Percentiles rank a stretch among this genome's conserved stretches.
Evolutionary conservation across 371 early-diverging fungal species (phyloP).

Genomic region (Saksenaea oblongispora): DNA sequence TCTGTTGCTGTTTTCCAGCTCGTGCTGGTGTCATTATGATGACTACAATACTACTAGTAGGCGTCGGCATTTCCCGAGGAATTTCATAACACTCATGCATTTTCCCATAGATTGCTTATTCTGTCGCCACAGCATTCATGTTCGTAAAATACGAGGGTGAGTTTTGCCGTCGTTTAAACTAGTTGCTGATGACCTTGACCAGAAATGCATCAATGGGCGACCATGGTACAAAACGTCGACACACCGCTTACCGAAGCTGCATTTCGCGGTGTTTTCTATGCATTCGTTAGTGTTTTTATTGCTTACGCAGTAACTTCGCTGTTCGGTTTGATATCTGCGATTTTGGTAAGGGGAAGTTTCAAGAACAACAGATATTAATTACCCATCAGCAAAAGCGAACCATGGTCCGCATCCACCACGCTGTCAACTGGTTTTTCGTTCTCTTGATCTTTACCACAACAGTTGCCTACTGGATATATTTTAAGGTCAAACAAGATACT

Average conservation of each 20-base stretch:
- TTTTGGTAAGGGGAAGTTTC: constrained; percentile 17
- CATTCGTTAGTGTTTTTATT: constrained; percentile 20
- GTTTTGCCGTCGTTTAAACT: background rate
- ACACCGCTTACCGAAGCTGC: constrained; percentile 26
- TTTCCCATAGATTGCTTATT: constrained; percentile 11
- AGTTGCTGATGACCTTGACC: background rate
- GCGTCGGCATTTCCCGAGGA: background rate
- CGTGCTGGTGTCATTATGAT: constrained; percentile 28
- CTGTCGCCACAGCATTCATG: constrained; percentile 13
- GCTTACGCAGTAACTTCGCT: constrained; percentile 20
- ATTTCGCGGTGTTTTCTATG: constrained; percentile 25
- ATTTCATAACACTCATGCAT: background rate
- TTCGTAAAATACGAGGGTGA: constrained; percentile 21
- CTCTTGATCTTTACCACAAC: constrained; percentile 27
- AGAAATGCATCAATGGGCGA: constrained; percentile 30
- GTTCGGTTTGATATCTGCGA: constrained; percentile 19
- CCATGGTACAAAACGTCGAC: constrained; percentile 19
- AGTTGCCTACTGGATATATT: constrained; percentile 36
- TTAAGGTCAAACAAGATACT: constrained; percentile 32
- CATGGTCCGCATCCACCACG: constrained; percentile 33
- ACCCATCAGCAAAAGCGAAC: constrained; percentile 28
- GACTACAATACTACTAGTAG: constrained; percentile 25
- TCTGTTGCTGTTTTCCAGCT: constrained; percentile 32
- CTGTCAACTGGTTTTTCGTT: constrained; percentile 46
- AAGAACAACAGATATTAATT: background rate